Base-by-base conservation (phyloP, 805 yeast genomes). In the Metschnikowia henanensis region DNA sequence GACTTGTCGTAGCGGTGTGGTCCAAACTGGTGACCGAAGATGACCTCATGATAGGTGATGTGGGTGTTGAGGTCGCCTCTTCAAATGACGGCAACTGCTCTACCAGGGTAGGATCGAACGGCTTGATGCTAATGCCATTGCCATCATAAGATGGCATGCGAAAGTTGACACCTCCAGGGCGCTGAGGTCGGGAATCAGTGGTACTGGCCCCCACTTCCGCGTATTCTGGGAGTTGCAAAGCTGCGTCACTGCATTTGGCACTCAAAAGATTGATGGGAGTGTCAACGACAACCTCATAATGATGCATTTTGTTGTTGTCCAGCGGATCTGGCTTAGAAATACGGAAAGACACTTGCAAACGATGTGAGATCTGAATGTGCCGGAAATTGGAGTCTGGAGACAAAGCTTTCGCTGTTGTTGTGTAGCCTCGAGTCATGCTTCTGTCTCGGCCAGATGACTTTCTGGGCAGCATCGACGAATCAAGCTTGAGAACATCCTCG, bases 251-350 rank as follows among this genome's bases (percentile, higher is more conserved):
- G 51, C 76, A 71, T 46, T 66, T 67, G 0, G 75, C 58, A 50
- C 75, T 69, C 37, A 72, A 56, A 45, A 72, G 58, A 26, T 76
- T 72, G 29, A 86, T 70, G 0, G 94, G 94, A 0, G 92, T 84
- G 57, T 86, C 94, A 30, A 86, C 84, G 34, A 86, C 79, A 17
- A 86, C 91, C 53, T 86, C 95, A 56, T 82, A 86, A 59, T 86
- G 91, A 54, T 84, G 89, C 66, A 80, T 63, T 49, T 76, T 77
- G 45, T 38, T 58, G 43, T 65, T 57, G 41, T 54, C 73, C 36
- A 63, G 58, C 0, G 77, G 73, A 46, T 82, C 85, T 1, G 80
- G 80, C 52, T 76, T 80, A 10, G 87, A 79, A 21, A 86, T 79
- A 44, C 94, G 68, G 44, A 86, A 75, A 53, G 85, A 80, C 4